phyloP scores from a whole-genome alignment of 164 flowering plant species.

The Macadamia tetraphylla region DNA sequence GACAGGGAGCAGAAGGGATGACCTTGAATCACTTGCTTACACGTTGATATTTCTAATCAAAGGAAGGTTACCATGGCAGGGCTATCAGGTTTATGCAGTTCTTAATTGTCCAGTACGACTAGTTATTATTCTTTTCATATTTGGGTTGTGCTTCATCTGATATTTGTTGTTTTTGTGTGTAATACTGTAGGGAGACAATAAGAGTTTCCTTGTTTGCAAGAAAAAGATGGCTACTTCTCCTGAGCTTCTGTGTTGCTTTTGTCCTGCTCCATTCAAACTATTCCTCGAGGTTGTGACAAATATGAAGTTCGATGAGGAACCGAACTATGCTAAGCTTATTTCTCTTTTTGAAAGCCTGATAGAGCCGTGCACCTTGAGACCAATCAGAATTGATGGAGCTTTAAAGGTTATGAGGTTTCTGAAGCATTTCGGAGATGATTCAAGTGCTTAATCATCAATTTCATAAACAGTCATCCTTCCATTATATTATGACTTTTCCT shows the following conservation, averaged over 20 bases:
- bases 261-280: conserved; percentile 67
- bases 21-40: conserved; percentile 86
- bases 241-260: conserved; percentile 71
- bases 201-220: conserved; percentile 82
- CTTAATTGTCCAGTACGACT: background rate
- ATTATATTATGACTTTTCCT: background rate
- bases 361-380: conserved; percentile 53
- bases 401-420: conserved; percentile 44
- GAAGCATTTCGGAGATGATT: conserved; percentile 5
- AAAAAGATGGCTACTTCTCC: conserved; percentile 85
- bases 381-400: conserved; percentile 78
- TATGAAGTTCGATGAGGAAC: conserved; percentile 93
- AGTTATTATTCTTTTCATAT: background rate
- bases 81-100: conserved; percentile 54
- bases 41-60: conserved; percentile 70
- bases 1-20: conserved; percentile 89
- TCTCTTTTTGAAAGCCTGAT: conserved; percentile 65
- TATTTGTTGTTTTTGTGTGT: background rate
- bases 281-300: conserved; percentile 74
- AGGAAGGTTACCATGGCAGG: conserved; percentile 93
- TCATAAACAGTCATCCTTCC: background rate
- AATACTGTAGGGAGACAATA: conserved; percentile 72
- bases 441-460: background rate
- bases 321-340: conserved; percentile 68
- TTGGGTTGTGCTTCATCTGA: background rate